Percentiles rank a stretch among this genome's conserved stretches.
Evolutionary conservation across 768 basidiomycete species (phyloP).

Genomic region (Boletus rufocinnamomeus): DNA sequence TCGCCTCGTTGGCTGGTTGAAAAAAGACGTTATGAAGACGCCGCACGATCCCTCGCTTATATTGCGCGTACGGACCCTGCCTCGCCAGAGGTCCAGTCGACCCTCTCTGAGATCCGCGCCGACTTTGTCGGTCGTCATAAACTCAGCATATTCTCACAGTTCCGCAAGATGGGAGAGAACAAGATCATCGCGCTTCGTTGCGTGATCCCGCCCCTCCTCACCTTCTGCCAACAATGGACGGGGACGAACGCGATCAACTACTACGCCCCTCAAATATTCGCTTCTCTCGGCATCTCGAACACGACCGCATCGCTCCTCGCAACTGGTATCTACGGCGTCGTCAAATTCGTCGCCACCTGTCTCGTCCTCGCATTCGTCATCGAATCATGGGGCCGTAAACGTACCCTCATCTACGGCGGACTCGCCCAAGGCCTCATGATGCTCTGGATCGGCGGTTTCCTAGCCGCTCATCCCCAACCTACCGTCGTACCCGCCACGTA

Average conservation of each 20-base stretch:
- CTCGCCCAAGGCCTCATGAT: conserved; percentile 39
- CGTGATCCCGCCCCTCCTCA: conserved; percentile 35
- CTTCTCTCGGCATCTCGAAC: conserved; percentile 36
- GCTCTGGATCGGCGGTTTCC: conserved; percentile 39
- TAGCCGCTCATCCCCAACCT: conserved; percentile 31
- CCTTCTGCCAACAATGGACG: conserved; percentile 43
- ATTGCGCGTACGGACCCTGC: conserved; percentile 26
- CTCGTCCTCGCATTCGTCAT: conserved; percentile 40
- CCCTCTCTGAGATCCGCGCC: conserved; percentile 38
- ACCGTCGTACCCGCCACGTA: conserved; percentile 34
- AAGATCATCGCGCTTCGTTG: conserved; percentile 33
- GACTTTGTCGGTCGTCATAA: conserved; percentile 37
- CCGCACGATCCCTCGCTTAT: conserved; percentile 34
- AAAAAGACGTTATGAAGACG: conserved; percentile 37
- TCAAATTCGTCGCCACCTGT: conserved; percentile 38
- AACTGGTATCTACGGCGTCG: conserved; percentile 44
- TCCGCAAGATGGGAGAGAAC: conserved; percentile 38
- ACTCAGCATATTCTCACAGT: conserved; percentile 28
- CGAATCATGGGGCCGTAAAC: conserved; percentile 42
- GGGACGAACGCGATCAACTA: conserved; percentile 47
- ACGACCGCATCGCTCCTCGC: conserved; percentile 38
- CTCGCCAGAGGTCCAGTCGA: conserved; percentile 33
- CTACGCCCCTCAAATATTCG: conserved; percentile 41
- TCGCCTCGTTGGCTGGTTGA: conserved; percentile 46
- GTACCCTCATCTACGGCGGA: conserved; percentile 39